A percentile compares a stretch with the other conserved stretches of the same genome.
phyloP scores from a whole-genome alignment of 2,329 filamentous ascomycete genomes.

The Cladophialophora yegresii region DNA sequence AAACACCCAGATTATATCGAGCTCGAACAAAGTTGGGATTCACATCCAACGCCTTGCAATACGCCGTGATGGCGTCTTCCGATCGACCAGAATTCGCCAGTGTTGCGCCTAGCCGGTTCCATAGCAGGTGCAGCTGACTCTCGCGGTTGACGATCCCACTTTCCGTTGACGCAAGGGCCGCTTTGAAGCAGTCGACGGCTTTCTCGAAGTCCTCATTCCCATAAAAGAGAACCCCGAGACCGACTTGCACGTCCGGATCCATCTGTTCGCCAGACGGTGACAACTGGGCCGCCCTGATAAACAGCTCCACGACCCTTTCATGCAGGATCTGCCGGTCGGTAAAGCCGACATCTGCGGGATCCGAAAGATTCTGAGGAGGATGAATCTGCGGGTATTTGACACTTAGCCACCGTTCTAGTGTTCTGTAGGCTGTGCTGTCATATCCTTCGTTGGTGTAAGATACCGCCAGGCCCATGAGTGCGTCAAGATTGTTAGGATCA shows the following conservation, averaged over 20 bases:
- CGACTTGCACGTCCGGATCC: conserved; percentile 98
- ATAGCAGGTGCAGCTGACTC: conserved; percentile 87
- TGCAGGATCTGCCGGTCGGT: conserved; percentile 89
- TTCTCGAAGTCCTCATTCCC: conserved; percentile 98
- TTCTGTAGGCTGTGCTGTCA: conserved; percentile 93
- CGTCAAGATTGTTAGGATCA: conserved; percentile 81
- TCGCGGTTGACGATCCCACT: conserved; percentile 79
- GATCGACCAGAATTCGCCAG: conserved; percentile 90
- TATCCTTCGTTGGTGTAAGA: conserved; percentile 99
- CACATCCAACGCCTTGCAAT: conserved; percentile 85
- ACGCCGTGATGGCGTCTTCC: conserved; percentile 95
- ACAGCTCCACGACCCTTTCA: conserved; percentile 84
- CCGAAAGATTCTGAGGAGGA: conserved; percentile 68
- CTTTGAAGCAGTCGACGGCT: conserved; percentile 95
- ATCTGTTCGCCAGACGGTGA: conserved; percentile 91
- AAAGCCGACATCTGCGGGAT: conserved; percentile 81
- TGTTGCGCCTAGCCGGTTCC: conserved; percentile 95
- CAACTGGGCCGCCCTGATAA: conserved; percentile 88
- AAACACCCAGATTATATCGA: conserved; percentile 93
- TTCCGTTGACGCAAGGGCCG: conserved; percentile 83
- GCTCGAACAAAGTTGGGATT: conserved; percentile 96
- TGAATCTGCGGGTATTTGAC: conserved; percentile 87
- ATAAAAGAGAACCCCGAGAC: conserved; percentile 94
- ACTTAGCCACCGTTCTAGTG: conserved; percentile 94
- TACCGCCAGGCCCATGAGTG: conserved; percentile 91